phyloP scores from a whole-genome alignment of 331 rosid genomes.

The Malus hybrid region DNA sequence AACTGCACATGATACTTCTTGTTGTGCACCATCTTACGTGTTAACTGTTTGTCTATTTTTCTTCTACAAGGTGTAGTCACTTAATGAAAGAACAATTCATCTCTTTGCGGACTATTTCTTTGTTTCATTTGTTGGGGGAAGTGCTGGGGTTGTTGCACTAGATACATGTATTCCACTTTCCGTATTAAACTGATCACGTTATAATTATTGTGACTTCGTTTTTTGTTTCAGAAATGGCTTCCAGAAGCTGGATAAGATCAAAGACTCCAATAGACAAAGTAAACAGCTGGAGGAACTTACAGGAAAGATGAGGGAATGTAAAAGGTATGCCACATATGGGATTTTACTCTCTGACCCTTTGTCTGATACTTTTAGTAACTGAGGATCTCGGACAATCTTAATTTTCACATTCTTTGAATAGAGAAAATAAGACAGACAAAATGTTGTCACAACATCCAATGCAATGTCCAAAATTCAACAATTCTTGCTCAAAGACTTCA shows the following conservation, averaged over 20 bases:
- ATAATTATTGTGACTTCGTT: background rate
- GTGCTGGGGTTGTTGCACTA: background rate
- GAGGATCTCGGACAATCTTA: background rate
- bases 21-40: background rate
- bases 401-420: background rate
- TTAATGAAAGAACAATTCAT: background rate
- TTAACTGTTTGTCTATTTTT: background rate
- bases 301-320: conserved; percentile 91
- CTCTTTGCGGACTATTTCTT: background rate
- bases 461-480: background rate
- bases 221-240: conserved; percentile 77
- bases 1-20: background rate
- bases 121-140: background rate
- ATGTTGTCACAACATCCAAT: background rate
- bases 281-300: conserved; percentile 96
- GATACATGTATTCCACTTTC: background rate
- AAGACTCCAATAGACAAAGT: conserved; percentile 87
- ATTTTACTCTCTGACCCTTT: background rate
- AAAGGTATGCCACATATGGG: conserved; percentile 40
- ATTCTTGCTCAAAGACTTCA: background rate
- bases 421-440: background rate
- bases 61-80: background rate
- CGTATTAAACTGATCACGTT: background rate
- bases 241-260: conserved; percentile 92
- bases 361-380: background rate